Conservation (phyloP, 2,329 filamentous ascomycete species). For the Ophiocordyceps camponoti-saundersi region DNA sequence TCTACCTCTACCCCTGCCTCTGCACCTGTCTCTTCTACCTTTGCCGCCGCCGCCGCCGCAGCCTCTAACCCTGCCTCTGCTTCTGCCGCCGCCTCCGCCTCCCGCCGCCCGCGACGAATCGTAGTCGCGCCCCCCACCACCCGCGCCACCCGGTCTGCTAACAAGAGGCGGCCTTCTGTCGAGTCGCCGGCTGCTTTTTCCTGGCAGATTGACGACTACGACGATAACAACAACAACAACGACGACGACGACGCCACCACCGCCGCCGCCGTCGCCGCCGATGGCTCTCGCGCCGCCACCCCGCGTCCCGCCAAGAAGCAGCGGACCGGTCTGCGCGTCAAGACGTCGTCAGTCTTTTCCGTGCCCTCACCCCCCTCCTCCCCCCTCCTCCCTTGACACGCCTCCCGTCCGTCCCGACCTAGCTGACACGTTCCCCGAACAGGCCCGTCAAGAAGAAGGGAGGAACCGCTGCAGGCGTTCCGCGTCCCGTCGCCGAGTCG, state of each 20-base stretch:
- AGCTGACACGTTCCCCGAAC: constrained; percentile 1
- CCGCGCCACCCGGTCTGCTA: constrained; percentile 29
- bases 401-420: neutral
- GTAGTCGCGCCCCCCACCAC: constrained; percentile 16
- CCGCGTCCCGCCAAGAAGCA: constrained; percentile 41
- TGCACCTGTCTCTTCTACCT: constrained; percentile 15
- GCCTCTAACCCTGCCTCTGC: constrained; percentile 9
- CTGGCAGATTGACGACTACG: constrained; percentile 24
- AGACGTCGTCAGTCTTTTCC: constrained; percentile 44
- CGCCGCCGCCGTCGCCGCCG: constrained; percentile 35
- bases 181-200: constrained; percentile 34
- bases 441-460: constrained; percentile 61
- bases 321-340: constrained; percentile 45
- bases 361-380: neutral
- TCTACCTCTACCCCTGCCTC: constrained; percentile 11
- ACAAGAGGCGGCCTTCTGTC: constrained; percentile 37
- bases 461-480: constrained; percentile 50
- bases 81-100: constrained; percentile 13
- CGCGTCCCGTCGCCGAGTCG: constrained; percentile 46
- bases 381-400: too few species aligned
- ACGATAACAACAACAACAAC: too few species aligned
- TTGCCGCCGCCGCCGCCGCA: constrained; percentile 1
- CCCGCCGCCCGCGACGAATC: constrained; percentile 19
- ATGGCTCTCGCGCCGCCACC: constrained; percentile 36
- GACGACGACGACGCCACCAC: constrained; percentile 9